phyloP scores from a whole-genome alignment of 345 rosid genomes.

The Theobroma cacao region DNA sequence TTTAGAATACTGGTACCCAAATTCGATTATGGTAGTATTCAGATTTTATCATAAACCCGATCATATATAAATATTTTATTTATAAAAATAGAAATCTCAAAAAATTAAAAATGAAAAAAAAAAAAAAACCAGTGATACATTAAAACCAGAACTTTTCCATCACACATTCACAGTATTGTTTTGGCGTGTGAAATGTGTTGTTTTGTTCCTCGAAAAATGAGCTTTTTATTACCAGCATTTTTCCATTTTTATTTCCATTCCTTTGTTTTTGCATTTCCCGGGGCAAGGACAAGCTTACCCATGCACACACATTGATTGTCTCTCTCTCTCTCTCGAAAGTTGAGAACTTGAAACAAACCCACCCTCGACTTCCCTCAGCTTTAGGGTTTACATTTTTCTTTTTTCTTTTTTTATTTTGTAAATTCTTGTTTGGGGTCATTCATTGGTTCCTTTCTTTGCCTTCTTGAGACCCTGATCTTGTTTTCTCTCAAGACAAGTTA shows the following conservation, averaged over 20 bases:
- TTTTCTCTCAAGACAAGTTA: conserved; percentile 14
- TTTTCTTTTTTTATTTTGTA: background rate
- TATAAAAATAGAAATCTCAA: background rate
- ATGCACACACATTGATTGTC: conserved; percentile 47
- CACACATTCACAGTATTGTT: conserved; percentile 11
- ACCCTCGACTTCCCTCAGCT: background rate
- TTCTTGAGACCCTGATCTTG: conserved; percentile 33
- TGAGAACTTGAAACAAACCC: conserved; percentile 7
- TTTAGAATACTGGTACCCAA: too few species aligned
- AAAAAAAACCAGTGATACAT: background rate
- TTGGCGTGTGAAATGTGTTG: conserved; percentile 7
- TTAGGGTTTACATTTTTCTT: conserved; percentile 1
- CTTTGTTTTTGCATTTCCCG: conserved; percentile 12
- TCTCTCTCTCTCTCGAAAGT: conserved; percentile 19
- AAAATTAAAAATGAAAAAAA: background rate
- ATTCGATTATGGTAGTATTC: too few species aligned
- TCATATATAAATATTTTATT: too few species aligned
- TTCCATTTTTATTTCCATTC: background rate
- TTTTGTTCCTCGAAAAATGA: conserved; percentile 27
- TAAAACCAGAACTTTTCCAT: background rate
- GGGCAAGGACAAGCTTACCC: conserved; percentile 41
- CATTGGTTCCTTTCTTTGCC: conserved; percentile 15
- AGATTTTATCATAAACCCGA: too few species aligned
- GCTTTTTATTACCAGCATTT: background rate
- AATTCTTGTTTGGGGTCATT: conserved; percentile 15